These are phyloP conservation scores for Monilinia aucupariae DNA, from an alignment of 2,329 filamentous ascomycete genomes.

Conservation along the genomic window DNA sequence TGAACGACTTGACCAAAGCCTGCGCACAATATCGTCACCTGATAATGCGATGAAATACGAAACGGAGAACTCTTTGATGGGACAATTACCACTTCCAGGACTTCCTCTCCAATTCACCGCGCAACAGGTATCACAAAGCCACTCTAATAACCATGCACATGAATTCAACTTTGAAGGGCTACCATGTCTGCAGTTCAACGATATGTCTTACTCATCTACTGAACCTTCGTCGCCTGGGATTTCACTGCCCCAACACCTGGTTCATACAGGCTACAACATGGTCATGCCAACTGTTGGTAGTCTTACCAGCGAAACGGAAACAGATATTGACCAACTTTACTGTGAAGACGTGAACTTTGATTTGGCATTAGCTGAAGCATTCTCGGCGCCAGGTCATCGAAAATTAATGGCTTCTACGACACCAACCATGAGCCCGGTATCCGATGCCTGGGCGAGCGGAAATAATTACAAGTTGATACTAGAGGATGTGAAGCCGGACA, in stretches of 20 bases:
- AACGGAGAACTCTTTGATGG: conserved; percentile 9
- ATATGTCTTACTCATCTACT: conserved; percentile 10
- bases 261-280: conserved; percentile 6
- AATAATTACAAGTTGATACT: conserved; percentile 11
- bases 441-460: not conserved
- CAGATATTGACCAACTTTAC: conserved; percentile 8
- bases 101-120: not conserved
- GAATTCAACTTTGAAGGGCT: conserved; percentile 11
- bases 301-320: conserved; percentile 1
- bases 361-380: conserved; percentile 11
- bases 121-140: conserved; percentile 3
- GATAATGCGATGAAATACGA: conserved; percentile 2
- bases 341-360: conserved; percentile 12
- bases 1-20: conserved; percentile 2
- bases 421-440: conserved; percentile 4
- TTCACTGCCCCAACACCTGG: conserved; percentile 5
- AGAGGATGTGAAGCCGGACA: conserved; percentile 10
- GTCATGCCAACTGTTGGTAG: not conserved
- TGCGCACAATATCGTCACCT: conserved; percentile 7
- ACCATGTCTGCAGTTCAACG: conserved; percentile 6
- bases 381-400: not conserved
- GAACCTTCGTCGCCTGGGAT: conserved; percentile 9
- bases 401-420: conserved; percentile 6
- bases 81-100: conserved; percentile 1
- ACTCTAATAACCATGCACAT: not conserved